Conservation (phyloP, 305 asterid genomes). For the Fraxinus baroniana region DNA sequence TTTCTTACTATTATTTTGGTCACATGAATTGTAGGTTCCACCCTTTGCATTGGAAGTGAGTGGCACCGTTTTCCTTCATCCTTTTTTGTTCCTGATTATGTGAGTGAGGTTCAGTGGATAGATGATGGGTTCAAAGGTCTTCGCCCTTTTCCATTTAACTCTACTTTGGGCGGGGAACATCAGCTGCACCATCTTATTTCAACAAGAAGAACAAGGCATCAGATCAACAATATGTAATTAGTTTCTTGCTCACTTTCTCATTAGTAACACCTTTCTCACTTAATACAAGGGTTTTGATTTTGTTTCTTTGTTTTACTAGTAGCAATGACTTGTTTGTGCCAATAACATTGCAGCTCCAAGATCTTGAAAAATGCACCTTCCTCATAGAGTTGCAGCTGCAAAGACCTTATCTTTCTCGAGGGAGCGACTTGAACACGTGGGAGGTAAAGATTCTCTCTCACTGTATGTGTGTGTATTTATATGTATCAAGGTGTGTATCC, state of each 20-base stretch:
- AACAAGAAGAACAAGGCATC: slow-evolving; percentile 86
- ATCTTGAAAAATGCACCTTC: slow-evolving; percentile 73
- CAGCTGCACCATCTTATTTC: slow-evolving; percentile 85
- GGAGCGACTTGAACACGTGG: slow-evolving; percentile 82
- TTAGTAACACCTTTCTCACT: neutral
- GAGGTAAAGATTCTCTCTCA: slow-evolving; percentile 54
- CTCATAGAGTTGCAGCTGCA: slow-evolving; percentile 86
- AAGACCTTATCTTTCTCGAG: slow-evolving; percentile 73
- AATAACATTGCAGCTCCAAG: slow-evolving; percentile 50
- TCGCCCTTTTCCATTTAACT: slow-evolving; percentile 86
- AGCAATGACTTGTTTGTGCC: neutral
- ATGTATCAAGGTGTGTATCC: neutral
- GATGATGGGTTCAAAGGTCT: slow-evolving; percentile 95
- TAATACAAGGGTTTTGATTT: neutral
- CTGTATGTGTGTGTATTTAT: slow-evolving; percentile 11
- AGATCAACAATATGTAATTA: slow-evolving; percentile 74
- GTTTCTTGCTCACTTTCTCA: slow-evolving; percentile 11
- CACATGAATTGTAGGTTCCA: slow-evolving; percentile 50
- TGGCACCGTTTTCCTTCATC: slow-evolving; percentile 97
- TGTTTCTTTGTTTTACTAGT: neutral
- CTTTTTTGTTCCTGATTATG: slow-evolving; percentile 76
- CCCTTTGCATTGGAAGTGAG: slow-evolving; percentile 87
- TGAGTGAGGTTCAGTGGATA: slow-evolving; percentile 79
- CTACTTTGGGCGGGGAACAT: slow-evolving; percentile 86
- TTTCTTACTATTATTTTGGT: slow-evolving; percentile 14